These are phyloP conservation scores for Gymnopilus dilepis DNA, from an alignment of 768 basidiomycete genomes.

Conservation along the genomic window DNA sequence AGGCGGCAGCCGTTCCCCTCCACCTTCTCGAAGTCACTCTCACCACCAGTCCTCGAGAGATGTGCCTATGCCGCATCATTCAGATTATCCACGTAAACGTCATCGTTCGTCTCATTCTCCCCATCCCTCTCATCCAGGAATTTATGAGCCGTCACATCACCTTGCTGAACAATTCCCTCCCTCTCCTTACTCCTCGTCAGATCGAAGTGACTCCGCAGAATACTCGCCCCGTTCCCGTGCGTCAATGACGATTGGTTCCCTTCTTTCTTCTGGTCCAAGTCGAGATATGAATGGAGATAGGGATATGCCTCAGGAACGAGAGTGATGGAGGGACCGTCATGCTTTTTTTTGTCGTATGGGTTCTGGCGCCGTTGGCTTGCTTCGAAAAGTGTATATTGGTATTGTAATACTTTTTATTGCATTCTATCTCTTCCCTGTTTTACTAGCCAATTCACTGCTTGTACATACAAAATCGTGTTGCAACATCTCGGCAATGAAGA, in stretches of 20 bases:
- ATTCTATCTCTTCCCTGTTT: background rate
- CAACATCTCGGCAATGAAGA: background rate
- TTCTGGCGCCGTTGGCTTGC: background rate
- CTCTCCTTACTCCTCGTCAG: constrained; percentile 76
- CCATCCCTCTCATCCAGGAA: constrained; percentile 44
- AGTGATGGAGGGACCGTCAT: constrained; percentile 26
- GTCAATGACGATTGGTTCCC: constrained; percentile 81
- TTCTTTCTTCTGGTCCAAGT: constrained; percentile 57
- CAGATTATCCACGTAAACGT: constrained; percentile 63
- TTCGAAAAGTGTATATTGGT: background rate
- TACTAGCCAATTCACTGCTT: background rate
- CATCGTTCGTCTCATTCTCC: constrained; percentile 68
- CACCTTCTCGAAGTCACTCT: constrained; percentile 34
- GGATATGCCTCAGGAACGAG: constrained; percentile 35
- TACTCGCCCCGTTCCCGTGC: constrained; percentile 74
- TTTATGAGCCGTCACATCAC: constrained; percentile 47
- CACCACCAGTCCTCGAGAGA: constrained; percentile 42
- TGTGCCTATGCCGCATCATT: constrained; percentile 37
- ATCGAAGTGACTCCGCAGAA: constrained; percentile 66
- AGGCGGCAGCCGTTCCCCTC: constrained; percentile 45
- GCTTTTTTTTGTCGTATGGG: background rate
- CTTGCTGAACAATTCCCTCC: constrained; percentile 62
- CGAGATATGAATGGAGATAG: constrained; percentile 44
- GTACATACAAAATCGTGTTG: background rate
- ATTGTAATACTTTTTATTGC: constrained; percentile 5